Conservation (phyloP, 78 protist genomes). For the Chrysochromulina tobinii region DNA sequence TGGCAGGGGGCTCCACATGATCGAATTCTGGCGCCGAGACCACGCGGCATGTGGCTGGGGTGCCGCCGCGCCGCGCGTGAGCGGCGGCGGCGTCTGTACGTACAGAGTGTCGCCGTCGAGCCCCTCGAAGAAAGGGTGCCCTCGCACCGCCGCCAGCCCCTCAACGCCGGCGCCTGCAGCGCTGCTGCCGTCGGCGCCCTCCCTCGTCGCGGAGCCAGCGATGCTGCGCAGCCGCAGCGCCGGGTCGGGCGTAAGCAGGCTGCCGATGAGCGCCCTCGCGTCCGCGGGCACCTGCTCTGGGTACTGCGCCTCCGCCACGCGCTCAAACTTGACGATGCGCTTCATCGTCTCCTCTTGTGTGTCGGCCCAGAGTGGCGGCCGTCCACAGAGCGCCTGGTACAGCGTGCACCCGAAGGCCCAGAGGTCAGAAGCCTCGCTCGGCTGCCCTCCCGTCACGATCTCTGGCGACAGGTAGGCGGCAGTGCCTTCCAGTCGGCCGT, state of each 20-base stretch:
- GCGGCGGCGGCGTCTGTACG: not conserved
- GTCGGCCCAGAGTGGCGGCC: not conserved
- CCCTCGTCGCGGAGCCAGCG: no score
- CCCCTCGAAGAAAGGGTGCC: not conserved
- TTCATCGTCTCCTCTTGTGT: not conserved
- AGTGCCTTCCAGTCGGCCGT: not conserved
- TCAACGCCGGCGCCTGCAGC: not conserved
- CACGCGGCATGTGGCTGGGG: not conserved
- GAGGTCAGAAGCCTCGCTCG: not conserved
- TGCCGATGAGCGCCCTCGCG: not conserved
- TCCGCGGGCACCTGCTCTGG: not conserved
- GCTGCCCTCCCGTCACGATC: not conserved
- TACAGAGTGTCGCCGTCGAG: not conserved
- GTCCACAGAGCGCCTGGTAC: not conserved
- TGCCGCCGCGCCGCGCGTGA: not conserved
- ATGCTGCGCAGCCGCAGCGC: not conserved
- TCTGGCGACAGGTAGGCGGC: not conserved
- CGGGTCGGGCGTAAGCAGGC: not conserved
- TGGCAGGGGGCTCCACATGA: not conserved
- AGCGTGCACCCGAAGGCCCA: conserved; percentile 2
- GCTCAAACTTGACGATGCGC: not conserved
- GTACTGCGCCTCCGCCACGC: not conserved
- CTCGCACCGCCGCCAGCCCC: not conserved
- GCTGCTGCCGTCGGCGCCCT: no score
- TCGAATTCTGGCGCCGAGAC: not conserved